phyloP scores from a whole-genome alignment of 2,329 filamentous ascomycete genomes.

The Penicillium sp. region DNA sequence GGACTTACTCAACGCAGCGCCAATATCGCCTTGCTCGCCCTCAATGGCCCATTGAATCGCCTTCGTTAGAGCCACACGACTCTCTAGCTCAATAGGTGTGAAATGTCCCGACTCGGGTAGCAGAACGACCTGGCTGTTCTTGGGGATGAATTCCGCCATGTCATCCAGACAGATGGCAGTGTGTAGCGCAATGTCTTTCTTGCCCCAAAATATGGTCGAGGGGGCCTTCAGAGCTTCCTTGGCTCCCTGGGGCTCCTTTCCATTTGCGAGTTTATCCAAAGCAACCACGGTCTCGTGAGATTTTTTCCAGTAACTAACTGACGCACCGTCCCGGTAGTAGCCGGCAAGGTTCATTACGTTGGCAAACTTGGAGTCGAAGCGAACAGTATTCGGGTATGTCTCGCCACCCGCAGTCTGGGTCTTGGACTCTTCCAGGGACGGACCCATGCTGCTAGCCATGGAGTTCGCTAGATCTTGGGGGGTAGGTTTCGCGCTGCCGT shows the following conservation, averaged over 20 bases:
- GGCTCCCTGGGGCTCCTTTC: slow-evolving; percentile 39
- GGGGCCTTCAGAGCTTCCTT: slow-evolving; percentile 52
- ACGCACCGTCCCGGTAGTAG: slow-evolving; percentile 56
- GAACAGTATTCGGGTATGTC: slow-evolving; percentile 45
- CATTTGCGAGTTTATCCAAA: slow-evolving; percentile 46
- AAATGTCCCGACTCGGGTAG: slow-evolving; percentile 56
- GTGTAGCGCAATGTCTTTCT: slow-evolving; percentile 54
- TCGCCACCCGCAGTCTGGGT: slow-evolving; percentile 31
- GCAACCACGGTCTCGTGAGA: slow-evolving; percentile 48
- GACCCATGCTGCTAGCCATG: slow-evolving; percentile 55
- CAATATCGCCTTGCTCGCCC: slow-evolving; percentile 40
- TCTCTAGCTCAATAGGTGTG: slow-evolving; percentile 50
- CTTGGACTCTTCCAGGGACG: slow-evolving; percentile 47
- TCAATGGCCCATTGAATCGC: slow-evolving; percentile 40
- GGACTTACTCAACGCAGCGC: slow-evolving; percentile 25
- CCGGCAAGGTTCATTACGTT: slow-evolving; percentile 54
- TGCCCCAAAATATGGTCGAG: slow-evolving; percentile 56
- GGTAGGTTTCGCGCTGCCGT: slow-evolving; percentile 36
- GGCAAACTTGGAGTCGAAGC: slow-evolving; percentile 38
- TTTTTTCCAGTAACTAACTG: slow-evolving; percentile 51
- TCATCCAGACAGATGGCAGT: slow-evolving; percentile 52
- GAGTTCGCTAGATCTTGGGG: slow-evolving; percentile 43
- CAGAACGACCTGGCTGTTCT: slow-evolving; percentile 51
- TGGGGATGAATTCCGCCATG: slow-evolving; percentile 52
- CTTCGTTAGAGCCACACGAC: slow-evolving; percentile 44